Conservation (phyloP, 164 flowering plant genomes). For the Macadamia integrifolia region DNA sequence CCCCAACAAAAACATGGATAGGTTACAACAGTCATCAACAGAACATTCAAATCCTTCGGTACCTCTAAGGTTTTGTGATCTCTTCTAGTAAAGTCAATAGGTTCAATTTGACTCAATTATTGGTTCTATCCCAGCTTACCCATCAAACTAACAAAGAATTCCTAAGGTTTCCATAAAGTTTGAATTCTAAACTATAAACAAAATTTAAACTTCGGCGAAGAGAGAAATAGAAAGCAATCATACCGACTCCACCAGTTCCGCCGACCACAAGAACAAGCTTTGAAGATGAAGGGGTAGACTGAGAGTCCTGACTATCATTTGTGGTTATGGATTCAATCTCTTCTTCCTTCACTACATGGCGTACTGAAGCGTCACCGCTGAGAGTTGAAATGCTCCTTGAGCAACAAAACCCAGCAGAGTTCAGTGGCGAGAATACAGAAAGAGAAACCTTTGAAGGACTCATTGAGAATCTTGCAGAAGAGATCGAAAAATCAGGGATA, state of each 20-base stretch:
- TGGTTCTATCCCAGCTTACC: not conserved
- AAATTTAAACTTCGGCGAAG: not conserved
- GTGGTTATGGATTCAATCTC: conserved; percentile 24
- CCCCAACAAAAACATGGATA: not conserved
- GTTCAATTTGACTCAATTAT: not conserved
- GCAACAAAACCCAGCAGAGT: conserved; percentile 6
- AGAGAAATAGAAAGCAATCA: not conserved
- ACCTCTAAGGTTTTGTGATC: not conserved
- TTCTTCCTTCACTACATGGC: conserved; percentile 43
- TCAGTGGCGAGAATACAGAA: conserved; percentile 14
- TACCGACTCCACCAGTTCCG: conserved; percentile 95
- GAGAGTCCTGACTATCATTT: conserved; percentile 22
- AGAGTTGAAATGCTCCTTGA: conserved; percentile 16
- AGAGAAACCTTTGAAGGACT: conserved; percentile 13
- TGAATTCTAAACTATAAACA: not conserved
- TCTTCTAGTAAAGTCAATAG: not conserved
- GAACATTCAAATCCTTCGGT: not conserved
- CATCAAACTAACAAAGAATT: not conserved
- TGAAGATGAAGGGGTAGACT: conserved; percentile 38
- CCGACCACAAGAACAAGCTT: conserved; percentile 90
- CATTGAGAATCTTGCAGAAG: conserved; percentile 18
- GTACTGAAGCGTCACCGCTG: conserved; percentile 8
- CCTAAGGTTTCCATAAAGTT: not conserved
- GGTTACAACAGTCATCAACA: not conserved
- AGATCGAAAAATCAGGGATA: conserved; percentile 12